These are phyloP conservation scores for Coprinellus micaceus DNA, from an alignment of 768 basidiomycete genomes.

Conservation along the genomic window DNA sequence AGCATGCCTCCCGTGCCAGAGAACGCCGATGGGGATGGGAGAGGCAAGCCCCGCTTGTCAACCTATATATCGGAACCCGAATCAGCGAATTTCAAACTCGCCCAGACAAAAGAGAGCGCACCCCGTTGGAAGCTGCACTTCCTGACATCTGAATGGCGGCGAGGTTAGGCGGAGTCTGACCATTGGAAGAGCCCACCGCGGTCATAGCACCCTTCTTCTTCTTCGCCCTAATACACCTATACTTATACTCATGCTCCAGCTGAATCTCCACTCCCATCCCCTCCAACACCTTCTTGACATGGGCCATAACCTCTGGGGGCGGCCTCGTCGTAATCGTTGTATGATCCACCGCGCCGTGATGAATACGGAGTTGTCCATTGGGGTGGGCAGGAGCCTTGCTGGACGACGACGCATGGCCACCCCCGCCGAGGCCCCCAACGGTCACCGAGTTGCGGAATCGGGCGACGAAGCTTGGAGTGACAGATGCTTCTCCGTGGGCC, in stretches of 20 bases:
- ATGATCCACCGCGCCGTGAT: conserved; percentile 91
- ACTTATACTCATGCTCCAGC: conserved; percentile 87
- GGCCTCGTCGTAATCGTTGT: conserved; percentile 79
- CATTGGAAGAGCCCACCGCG: conserved; percentile 35
- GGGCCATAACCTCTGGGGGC: conserved; percentile 85
- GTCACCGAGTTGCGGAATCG: conserved; percentile 51
- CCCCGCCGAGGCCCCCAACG: conserved; percentile 27
- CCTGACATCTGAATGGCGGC: conserved; percentile 78
- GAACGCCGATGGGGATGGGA: conserved; percentile 74
- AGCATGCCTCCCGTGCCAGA: conserved; percentile 74
- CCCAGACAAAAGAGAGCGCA: conserved; percentile 39
- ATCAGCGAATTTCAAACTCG: conserved; percentile 3
- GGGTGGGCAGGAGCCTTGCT: conserved; percentile 22
- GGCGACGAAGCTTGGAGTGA: conserved; percentile 42
- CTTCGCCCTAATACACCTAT: conserved; percentile 79
- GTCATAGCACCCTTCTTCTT: conserved; percentile 54
- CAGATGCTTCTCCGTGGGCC: conserved; percentile 38
- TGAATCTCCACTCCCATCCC: conserved; percentile 90
- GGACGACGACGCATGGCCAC: conserved; percentile 16
- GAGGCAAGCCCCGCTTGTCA: conserved; percentile 83
- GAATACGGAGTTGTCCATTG: conserved; percentile 61
- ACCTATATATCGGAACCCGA: conserved; percentile 44
- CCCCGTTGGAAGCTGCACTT: conserved; percentile 82
- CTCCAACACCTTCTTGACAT: conserved; percentile 74
- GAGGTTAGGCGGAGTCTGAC: conserved; percentile 29